These are phyloP conservation scores for Comarum palustre DNA, from an alignment of 306 rosid genomes.

Conservation along the genomic window DNA sequence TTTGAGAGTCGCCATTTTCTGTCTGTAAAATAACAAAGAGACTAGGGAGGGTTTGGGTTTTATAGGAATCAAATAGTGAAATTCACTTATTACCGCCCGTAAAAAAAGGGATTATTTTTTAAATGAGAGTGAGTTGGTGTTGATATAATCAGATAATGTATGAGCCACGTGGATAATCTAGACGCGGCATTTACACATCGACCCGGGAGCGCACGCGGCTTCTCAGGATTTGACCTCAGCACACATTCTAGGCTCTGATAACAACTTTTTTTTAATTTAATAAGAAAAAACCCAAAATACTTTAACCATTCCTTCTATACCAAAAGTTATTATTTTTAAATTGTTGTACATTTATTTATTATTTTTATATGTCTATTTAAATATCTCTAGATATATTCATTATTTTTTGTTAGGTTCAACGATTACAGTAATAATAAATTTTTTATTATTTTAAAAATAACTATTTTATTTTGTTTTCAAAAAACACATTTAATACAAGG, in stretches of 20 bases:
- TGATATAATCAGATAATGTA: background rate
- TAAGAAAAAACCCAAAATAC: no score
- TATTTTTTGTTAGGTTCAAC: no score
- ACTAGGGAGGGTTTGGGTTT: background rate
- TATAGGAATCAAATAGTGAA: background rate
- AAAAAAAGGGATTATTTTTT: background rate
- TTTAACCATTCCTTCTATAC: no score
- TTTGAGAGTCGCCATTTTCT: constrained; percentile 8
- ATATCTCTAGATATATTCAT: no score
- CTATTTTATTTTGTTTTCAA: no score
- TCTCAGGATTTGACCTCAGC: background rate
- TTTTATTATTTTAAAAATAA: no score
- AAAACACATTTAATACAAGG: no score
- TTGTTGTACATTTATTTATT: no score
- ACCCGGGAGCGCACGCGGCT: background rate
- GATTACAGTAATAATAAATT: no score
- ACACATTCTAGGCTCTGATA: background rate
- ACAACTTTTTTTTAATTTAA: no score
- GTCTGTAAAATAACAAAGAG: background rate
- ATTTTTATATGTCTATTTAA: no score
- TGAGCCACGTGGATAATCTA: background rate
- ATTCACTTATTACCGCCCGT: background rate
- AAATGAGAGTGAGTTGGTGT: background rate
- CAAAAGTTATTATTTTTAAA: no score
- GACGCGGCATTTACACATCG: background rate